Evolutionary conservation across 495 filamentous ascomycete genomes (phyloP).

Genomic region (Aspergillus baeticus): DNA sequence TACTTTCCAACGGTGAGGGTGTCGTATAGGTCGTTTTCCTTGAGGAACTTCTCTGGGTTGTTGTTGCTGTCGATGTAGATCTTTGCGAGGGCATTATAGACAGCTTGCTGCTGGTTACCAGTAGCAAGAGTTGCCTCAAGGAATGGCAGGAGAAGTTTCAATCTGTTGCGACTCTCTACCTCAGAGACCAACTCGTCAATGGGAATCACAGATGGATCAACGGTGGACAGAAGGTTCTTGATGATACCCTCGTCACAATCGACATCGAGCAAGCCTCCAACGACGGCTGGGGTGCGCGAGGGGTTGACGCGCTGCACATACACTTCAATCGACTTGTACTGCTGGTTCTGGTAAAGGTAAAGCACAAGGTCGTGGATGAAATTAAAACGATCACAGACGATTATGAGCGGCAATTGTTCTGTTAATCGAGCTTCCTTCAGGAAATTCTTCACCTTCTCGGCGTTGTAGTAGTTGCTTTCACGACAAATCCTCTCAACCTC

Average conservation of each 20-base stretch:
- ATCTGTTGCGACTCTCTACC: constrained; percentile 90
- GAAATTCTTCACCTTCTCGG: constrained; percentile 99
- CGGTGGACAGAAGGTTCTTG: constrained; percentile 85
- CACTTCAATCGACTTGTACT: constrained; percentile 98
- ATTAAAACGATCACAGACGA: constrained; percentile 98
- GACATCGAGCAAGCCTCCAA: constrained; percentile 94
- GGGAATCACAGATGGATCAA: constrained; percentile 80
- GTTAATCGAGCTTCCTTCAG: constrained; percentile 91
- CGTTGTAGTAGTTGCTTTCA: constrained; percentile 91
- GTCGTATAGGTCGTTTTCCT: constrained; percentile 98
- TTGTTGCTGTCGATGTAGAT: constrained; percentile 99
- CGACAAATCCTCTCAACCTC: constrained; percentile 97
- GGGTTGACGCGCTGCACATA: constrained; percentile 99
- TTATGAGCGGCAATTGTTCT: constrained; percentile 94
- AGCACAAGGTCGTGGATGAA: constrained; percentile 96
- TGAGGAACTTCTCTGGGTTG: constrained; percentile 96
- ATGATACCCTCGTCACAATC: constrained; percentile 97
- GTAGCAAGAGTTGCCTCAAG: constrained; percentile 86
- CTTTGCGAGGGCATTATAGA: constrained; percentile 98
- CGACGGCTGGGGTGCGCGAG: constrained; percentile 85
- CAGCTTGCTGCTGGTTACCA: constrained; percentile 95
- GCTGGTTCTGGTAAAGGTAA: constrained; percentile 98
- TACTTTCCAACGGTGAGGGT: constrained; percentile 92
- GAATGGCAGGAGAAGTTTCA: constrained; percentile 96
- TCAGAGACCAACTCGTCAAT: constrained; percentile 95